These are phyloP conservation scores for Geotrichum carabidarum DNA, from an alignment of 1,139 yeast genomes.

Conservation along the genomic window DNA sequence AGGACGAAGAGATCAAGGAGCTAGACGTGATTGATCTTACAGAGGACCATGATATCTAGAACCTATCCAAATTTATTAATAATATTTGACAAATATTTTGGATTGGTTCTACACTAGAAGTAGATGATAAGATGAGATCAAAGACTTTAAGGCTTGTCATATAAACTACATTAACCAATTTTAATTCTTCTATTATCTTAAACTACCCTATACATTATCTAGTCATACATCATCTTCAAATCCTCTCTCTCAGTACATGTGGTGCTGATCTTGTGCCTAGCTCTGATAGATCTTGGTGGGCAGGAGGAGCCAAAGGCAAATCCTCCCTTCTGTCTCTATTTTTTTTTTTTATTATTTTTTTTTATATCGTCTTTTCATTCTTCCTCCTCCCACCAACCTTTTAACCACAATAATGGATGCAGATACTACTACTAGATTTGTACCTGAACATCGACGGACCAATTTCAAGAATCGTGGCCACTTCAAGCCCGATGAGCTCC, in stretches of 20 bases:
- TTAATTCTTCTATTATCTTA: too few relatives aligned
- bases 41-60: background rate
- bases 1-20: background rate
- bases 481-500: conserved; percentile 90
- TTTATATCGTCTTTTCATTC: background rate
- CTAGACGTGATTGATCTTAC: conserved; percentile 12
- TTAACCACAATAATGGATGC: conserved; percentile 52
- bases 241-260: too few relatives aligned
- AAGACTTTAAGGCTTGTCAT: too few relatives aligned
- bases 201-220: too few relatives aligned
- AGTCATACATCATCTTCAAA: too few relatives aligned
- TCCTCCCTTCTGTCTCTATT: background rate
- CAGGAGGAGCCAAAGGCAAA: background rate
- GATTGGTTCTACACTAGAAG: too few relatives aligned
- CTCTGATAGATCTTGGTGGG: too few relatives aligned
- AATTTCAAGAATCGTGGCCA: conserved; percentile 92
- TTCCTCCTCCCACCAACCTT: background rate
- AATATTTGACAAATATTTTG: too few relatives aligned
- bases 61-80: too few relatives aligned
- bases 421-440: conserved; percentile 76
- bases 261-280: too few relatives aligned
- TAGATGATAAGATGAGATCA: too few relatives aligned
- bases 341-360: background rate
- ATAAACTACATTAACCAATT: too few relatives aligned
- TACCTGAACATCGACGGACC: conserved; percentile 96